These are phyloP conservation scores for Tuber microsphaerosporum DNA, from an alignment of 495 filamentous ascomycete genomes.

Conservation along the genomic window DNA sequence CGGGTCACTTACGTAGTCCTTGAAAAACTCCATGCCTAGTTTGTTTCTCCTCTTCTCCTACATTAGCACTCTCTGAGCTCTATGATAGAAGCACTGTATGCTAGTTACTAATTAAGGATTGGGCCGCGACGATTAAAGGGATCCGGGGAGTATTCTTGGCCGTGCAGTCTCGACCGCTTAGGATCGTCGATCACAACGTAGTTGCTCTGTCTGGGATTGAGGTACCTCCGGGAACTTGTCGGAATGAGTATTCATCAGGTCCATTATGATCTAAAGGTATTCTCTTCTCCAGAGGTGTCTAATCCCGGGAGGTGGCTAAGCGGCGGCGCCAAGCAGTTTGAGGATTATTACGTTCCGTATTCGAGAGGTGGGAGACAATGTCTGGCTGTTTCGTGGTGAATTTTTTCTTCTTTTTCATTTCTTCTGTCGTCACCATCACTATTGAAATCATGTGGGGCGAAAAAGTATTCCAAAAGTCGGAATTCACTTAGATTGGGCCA, in stretches of 20 bases:
- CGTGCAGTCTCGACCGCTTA: not conserved
- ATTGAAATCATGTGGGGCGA: not conserved
- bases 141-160: not conserved
- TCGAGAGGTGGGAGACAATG: conserved; percentile 15
- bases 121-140: not conserved
- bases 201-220: not conserved
- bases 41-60: not conserved
- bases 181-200: not conserved
- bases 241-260: conserved; percentile 2
- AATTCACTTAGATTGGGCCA: not conserved
- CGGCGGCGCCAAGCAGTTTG: not conserved
- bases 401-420: not conserved
- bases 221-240: not conserved
- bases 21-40: not conserved
- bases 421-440: not conserved
- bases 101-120: too few species aligned
- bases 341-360: conserved; percentile 9
- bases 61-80: not conserved
- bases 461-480: not conserved
- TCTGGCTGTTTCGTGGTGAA: conserved; percentile 14
- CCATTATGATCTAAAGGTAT: conserved; percentile 6
- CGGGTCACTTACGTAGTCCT: not conserved
- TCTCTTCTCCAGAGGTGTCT: conserved; percentile 4
- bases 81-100: not conserved
- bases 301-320: conserved; percentile 15